Base-by-base conservation (phyloP, 768 basidiomycete genomes). In the Gyrodon lividus region DNA sequence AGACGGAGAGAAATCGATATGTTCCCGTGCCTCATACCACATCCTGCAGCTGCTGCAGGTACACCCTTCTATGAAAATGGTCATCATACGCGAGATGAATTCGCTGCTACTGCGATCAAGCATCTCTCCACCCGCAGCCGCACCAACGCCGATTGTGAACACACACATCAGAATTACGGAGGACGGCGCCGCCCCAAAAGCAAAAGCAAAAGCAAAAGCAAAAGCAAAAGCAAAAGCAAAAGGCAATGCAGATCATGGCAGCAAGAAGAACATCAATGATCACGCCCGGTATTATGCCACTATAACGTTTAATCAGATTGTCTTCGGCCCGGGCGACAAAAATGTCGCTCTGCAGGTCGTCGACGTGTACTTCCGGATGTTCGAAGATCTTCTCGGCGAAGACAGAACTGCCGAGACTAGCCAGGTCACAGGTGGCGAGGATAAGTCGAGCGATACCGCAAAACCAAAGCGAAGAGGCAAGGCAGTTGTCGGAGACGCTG, bases 261-360 rank as follows among this genome's bases (percentile, higher is more conserved):
- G 45, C 41, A 75, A 78, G 66, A 74, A 73, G 43, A 63, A 69
- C 9, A 76, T 74, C 40, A 85, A 83, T 58, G 72, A 77, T 13
- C 94, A 98, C 68, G 87, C 86, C 0, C 79, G 86, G 44, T 99
- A 98, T 71, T 99, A 98, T 67, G 84, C 92, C 14, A 77, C 88
- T 5, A 92, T 97, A 63, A 97, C 97, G 0, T 85, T 98, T 59
- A 98, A 98, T 67, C 97, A 98, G 70, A 85, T 95, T 51, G 82
- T 92, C 35, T 76, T 98, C 26, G 74, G 75, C 9, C 65, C 74
- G 9, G 72, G 77, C 9, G 94, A 97, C 59, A 75, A 80, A 8
- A 82, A 82, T 0, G 88, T 93, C 9, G 88, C 94, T 13, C 70
- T 84, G 41, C 78, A 82, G 54, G 75, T 98, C 54, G 84, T 98